These are phyloP conservation scores for Pelargonium myrrhifolium DNA, from an alignment of 441 rosid species.

Conservation along the genomic window DNA sequence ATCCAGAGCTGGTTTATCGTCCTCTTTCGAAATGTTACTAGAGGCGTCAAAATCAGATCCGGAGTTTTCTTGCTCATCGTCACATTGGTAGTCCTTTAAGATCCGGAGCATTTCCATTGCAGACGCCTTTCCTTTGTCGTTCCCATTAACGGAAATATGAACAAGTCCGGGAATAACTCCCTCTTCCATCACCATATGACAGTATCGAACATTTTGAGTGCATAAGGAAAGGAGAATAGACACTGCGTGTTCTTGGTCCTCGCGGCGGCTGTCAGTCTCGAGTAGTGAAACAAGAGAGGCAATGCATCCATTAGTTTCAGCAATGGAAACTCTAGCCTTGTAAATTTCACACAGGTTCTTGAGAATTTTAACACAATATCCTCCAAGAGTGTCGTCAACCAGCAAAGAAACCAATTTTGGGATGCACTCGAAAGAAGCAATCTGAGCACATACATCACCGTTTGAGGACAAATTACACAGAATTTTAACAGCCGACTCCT, in stretches of 20 bases:
- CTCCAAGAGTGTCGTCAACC: conserved; percentile 34
- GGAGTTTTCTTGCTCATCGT: conserved; percentile 20
- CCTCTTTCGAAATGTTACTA: not conserved
- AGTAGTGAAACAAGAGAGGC: conserved; percentile 50
- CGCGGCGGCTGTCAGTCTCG: conserved; percentile 36
- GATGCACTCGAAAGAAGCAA: conserved; percentile 44
- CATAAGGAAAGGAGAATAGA: conserved; percentile 62
- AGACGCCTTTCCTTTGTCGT: conserved; percentile 41
- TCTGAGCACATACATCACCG: conserved; percentile 33
- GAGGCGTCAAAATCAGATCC: conserved; percentile 19
- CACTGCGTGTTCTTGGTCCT: conserved; percentile 68
- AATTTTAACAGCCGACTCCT: conserved; percentile 46
- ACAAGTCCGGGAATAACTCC: conserved; percentile 52
- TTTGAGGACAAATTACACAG: conserved; percentile 48
- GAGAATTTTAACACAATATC: conserved; percentile 37
- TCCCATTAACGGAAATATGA: conserved; percentile 51
- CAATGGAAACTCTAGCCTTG: conserved; percentile 49
- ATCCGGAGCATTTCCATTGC: conserved; percentile 71
- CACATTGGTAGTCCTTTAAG: conserved; percentile 33
- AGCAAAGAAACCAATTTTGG: conserved; percentile 51
- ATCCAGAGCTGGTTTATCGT: conserved; percentile 10
- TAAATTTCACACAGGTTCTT: conserved; percentile 45
- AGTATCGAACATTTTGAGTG: conserved; percentile 50
- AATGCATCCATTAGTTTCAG: conserved; percentile 54
- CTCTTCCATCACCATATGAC: conserved; percentile 59